Conservation (phyloP, 164 flowering plant species). For the Nelumbo lutea region DNA sequence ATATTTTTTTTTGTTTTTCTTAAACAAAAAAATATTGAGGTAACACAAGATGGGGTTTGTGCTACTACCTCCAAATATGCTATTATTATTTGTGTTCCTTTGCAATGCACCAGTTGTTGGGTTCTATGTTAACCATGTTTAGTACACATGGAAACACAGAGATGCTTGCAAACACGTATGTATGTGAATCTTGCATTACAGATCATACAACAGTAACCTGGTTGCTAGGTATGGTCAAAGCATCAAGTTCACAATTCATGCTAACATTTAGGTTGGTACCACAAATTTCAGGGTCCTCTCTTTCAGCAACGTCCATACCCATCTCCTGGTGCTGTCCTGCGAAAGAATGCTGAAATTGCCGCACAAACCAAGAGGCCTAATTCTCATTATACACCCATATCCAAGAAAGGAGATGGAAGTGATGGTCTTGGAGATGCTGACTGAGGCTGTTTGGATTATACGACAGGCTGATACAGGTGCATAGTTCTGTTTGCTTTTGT, state of each 20-base stretch:
- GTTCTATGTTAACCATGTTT: background rate
- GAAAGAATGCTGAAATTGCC: constrained; percentile 95
- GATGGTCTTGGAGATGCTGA: constrained; percentile 99
- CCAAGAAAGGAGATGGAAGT: constrained; percentile 94
- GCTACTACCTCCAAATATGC: no score
- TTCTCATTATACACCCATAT: constrained; percentile 53
- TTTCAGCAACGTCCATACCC: constrained; percentile 99
- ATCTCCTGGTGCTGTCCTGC: constrained; percentile 97
- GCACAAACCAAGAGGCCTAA: constrained; percentile 61
- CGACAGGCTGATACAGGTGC: background rate
- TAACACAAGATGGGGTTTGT: no score
- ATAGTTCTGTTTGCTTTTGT: background rate
- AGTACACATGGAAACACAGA: background rate
- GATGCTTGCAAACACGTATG: no score
- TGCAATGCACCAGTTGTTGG: no score
- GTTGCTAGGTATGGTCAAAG: no score
- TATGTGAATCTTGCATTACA: background rate
- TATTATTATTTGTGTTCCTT: no score
- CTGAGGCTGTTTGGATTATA: constrained; percentile 22
- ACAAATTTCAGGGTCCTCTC: constrained; percentile 83
- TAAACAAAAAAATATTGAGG: no score
- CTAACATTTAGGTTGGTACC: background rate
- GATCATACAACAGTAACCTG: background rate
- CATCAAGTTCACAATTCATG: no score
- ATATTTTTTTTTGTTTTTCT: no score